Percentiles rank a stretch among this genome's conserved stretches.
Conservation (phyloP, 257 asterid species). For the Vinca minor region DNA sequence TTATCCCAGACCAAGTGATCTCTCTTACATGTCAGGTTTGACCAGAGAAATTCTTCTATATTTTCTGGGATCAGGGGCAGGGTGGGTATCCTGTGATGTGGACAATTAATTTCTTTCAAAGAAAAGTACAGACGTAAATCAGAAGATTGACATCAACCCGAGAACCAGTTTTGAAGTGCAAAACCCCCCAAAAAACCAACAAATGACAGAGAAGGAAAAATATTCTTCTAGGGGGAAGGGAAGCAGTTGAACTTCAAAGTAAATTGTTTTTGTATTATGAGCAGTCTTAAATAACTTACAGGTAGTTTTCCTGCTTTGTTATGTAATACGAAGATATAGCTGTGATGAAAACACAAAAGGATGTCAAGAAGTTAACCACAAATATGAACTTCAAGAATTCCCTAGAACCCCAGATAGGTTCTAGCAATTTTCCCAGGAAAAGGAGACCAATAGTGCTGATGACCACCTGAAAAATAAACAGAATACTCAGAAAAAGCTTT, state of each 20-base stretch:
- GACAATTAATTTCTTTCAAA: not conserved
- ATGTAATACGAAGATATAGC: slow-evolving; percentile 73
- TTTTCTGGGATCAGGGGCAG: not conserved
- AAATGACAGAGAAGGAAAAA: not conserved
- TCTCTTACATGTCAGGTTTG: too few species aligned
- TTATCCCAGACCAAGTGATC: not conserved
- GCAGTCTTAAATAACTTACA: slow-evolving; percentile 51
- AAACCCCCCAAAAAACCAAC: not conserved
- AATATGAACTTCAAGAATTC: slow-evolving; percentile 84
- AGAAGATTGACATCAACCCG: not conserved
- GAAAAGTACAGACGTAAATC: not conserved
- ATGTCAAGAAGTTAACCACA: slow-evolving; percentile 70
- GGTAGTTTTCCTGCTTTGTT: slow-evolving; percentile 58
- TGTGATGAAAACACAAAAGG: slow-evolving; percentile 64
- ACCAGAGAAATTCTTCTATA: too few species aligned
- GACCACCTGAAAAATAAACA: slow-evolving; percentile 44
- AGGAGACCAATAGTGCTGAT: slow-evolving; percentile 72
- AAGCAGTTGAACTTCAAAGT: not conserved
- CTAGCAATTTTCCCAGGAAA: slow-evolving; percentile 79
- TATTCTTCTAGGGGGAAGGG: not conserved
- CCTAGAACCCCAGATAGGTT: slow-evolving; percentile 89
- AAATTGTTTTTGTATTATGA: slow-evolving; percentile 9
- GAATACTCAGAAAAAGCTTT: not conserved
- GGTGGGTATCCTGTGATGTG: not conserved
- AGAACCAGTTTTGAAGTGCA: not conserved